Percentiles rank a stretch among this genome's conserved stretches.
Evolutionary conservation across 805 yeast species (phyloP).

Genomic region (Hanseniaspora pseudoguilliermondii): DNA sequence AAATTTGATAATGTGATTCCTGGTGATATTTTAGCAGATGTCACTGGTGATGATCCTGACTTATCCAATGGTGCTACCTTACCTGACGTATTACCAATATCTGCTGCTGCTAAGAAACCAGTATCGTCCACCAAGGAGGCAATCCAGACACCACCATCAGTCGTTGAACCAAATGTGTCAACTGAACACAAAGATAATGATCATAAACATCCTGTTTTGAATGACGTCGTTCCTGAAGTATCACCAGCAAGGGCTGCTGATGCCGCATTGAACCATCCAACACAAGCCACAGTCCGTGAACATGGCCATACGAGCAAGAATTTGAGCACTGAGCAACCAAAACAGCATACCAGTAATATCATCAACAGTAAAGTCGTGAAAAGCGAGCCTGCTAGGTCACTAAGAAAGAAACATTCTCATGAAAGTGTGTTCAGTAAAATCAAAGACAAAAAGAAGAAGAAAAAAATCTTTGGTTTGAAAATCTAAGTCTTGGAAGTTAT

Average conservation of each 20-base stretch:
- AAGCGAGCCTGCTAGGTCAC: neutral
- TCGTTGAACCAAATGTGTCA: neutral
- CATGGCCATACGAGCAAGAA: neutral
- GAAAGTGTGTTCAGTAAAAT: neutral
- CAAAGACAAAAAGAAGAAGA: conserved; percentile 1
- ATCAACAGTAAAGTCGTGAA: neutral
- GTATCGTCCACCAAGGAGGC: conserved; percentile 14
- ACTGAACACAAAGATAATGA: no score
- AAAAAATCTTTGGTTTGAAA: conserved; percentile 9
- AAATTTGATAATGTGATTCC: neutral
- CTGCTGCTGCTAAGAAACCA: conserved; percentile 19
- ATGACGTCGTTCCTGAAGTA: neutral
- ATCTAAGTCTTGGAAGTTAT: neutral
- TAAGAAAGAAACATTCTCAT: neutral
- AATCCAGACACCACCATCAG: neutral
- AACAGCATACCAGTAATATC: neutral
- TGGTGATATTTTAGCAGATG: neutral
- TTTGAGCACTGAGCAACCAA: neutral
- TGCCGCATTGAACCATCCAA: neutral
- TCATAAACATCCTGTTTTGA: neutral
- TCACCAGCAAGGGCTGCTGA: neutral
- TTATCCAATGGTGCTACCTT: conserved; percentile 25
- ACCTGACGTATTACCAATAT: conserved; percentile 26
- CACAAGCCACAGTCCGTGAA: neutral
- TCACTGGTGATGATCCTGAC: neutral